Percentiles rank a stretch among this genome's conserved stretches.
Conservation (phyloP, 2,329 filamentous ascomycete genomes). For the Sclerotinia glacialis region DNA sequence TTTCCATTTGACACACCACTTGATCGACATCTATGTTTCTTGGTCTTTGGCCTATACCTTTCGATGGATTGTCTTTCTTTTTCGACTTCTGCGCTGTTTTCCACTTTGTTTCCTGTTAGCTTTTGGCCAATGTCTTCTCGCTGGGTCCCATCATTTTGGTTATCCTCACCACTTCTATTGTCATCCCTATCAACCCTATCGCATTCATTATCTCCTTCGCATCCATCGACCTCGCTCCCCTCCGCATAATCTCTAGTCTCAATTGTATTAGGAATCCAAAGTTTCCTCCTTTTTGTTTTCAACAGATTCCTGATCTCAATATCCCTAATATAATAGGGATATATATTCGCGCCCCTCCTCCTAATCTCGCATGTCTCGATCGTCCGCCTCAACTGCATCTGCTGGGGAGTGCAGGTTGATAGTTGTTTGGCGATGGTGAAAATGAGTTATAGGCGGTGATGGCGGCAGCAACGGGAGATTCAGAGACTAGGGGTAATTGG, state of each 20-base stretch:
- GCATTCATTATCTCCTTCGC: not conserved
- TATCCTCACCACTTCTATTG: not conserved
- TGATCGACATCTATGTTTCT: not conserved
- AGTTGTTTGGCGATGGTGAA: too few species aligned
- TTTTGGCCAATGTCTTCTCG: not conserved
- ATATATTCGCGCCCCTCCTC: not conserved
- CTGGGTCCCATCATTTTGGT: too few species aligned
- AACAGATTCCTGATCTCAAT: not conserved
- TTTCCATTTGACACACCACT: not conserved
- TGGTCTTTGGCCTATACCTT: not conserved
- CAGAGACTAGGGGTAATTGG: too few species aligned
- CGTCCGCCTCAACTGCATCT: not conserved
- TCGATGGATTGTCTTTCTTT: not conserved
- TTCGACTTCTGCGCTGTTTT: not conserved
- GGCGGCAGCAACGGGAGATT: too few species aligned
- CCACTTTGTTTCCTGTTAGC: not conserved
- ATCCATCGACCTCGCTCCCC: not conserved
- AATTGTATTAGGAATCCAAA: too few species aligned
- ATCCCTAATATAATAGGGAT: too few species aligned
- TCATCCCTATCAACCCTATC: not conserved
- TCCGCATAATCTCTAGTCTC: not conserved
- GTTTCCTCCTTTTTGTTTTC: not conserved
- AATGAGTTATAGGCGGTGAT: too few species aligned
- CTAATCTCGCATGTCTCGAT: not conserved
- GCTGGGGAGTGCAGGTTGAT: too few species aligned